A percentile compares a stretch with the other conserved stretches of the same genome.
phyloP scores from a whole-genome alignment of 345 rosid species.

The Eucalyptus pauciflora region DNA sequence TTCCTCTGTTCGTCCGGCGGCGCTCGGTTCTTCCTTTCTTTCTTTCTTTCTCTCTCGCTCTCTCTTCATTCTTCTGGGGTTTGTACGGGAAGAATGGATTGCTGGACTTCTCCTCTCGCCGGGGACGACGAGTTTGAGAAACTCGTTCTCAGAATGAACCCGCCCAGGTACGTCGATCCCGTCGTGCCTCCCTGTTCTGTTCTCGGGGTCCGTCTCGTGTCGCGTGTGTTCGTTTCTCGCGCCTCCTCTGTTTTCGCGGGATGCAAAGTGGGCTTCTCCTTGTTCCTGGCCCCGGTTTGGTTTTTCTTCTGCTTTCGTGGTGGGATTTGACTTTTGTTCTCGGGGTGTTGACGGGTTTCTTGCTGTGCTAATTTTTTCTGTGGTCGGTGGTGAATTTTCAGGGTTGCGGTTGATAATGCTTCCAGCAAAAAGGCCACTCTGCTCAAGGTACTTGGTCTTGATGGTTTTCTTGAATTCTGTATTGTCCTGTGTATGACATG shows the following conservation, averaged over 20 bases:
- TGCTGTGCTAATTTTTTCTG: neutral
- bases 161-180: conserved; percentile 40
- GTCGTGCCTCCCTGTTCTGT: neutral
- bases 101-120: conserved; percentile 38
- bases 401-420: conserved; percentile 61
- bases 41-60: neutral
- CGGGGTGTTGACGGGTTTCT: neutral
- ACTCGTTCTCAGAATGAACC: conserved; percentile 69
- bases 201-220: neutral
- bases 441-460: conserved; percentile 35
- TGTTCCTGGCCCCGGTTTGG: neutral
- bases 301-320: neutral
- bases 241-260: neutral
- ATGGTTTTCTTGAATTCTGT: neutral
- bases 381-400: conserved; percentile 17
- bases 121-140: conserved; percentile 64
- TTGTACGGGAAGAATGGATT: conserved; percentile 29
- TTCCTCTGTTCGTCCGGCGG: neutral
- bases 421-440: conserved; percentile 53
- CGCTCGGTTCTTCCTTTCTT: neutral
- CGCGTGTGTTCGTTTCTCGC: neutral
- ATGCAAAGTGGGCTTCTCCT: neutral
- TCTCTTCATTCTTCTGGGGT: neutral
- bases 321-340: neutral
- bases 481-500: neutral